These are phyloP conservation scores for Arthrobotrys musiformis DNA, from an alignment of 2,329 filamentous ascomycete genomes.

Conservation along the genomic window DNA sequence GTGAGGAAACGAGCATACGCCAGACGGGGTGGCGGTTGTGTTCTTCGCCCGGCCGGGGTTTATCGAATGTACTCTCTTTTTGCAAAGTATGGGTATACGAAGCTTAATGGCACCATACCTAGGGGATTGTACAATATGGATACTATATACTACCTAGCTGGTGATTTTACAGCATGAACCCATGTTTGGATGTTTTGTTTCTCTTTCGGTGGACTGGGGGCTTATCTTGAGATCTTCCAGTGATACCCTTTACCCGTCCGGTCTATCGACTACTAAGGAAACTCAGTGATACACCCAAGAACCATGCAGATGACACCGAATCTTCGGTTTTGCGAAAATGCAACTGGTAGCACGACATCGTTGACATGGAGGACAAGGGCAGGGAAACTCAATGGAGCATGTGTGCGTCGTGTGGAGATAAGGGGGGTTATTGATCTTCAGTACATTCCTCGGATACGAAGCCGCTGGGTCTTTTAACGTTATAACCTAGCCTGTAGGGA, in stretches of 20 bases:
- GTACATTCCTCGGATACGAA: slow-evolving; percentile 31
- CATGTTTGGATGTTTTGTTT: not conserved
- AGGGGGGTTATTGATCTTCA: slow-evolving; percentile 9
- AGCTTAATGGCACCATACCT: slow-evolving; percentile 16
- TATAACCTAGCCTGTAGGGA: no score
- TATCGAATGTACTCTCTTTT: not conserved
- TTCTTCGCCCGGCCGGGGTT: slow-evolving; percentile 6
- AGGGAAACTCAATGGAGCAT: not conserved
- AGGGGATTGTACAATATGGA: not conserved
- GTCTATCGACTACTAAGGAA: slow-evolving; percentile 51
- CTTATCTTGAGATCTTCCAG: slow-evolving; percentile 23
- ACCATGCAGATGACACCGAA: slow-evolving; percentile 32
- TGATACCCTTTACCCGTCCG: slow-evolving; percentile 3
- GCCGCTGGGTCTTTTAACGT: not conserved
- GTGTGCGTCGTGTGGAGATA: not conserved
- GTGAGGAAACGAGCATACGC: not conserved
- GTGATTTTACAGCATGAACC: slow-evolving; percentile 9
- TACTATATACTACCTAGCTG: not conserved
- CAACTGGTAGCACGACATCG: slow-evolving; percentile 10
- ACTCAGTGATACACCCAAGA: slow-evolving; percentile 35
- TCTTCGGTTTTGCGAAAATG: slow-evolving; percentile 27
- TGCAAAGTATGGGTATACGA: not conserved
- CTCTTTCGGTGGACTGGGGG: slow-evolving; percentile 4
- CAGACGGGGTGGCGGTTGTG: slow-evolving; percentile 7
- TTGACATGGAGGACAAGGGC: no score